Evolutionary conservation across 495 filamentous ascomycete genomes (phyloP), one percentile per base, ranked within the genome.

Genomic region (Lasiosphaeria hispida): DNA sequence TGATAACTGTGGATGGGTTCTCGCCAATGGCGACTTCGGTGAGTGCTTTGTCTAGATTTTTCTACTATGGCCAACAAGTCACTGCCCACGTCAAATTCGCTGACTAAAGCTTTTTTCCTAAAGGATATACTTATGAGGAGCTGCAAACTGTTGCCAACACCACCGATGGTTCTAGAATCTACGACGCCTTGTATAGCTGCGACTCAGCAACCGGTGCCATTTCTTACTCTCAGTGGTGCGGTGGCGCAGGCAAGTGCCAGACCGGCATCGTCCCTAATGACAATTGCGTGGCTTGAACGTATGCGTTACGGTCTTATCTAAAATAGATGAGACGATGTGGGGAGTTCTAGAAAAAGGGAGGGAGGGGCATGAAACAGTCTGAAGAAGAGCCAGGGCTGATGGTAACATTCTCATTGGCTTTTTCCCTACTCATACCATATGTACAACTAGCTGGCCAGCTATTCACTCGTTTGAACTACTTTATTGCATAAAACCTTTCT

Each of bases 1-100:
- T 14, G 57, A 59, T 40, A 48, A 53, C 39, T 59, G 57, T 41
- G 57, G 57, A 39, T 59, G 57, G 57, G 57, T 59, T 17, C 40
- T 59, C 0, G 57, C 57, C 57, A 53, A 34, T 39, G 18, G 38
- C 18, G 14, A 33, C 49, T 59, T 37, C 19, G 48, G 57, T 59
- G 39, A 5, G 15, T 18, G 10, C 11, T 34, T 17, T 15, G 2
- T 5, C 17, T 30, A 5, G 13, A 41, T 15, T 18, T 40, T 14
- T 10, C 38, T 15, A 35, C 17, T 3, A 54, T 17, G 8, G 4
- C n/a, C 10, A 9, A 45, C n/a, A 18, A 3, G 37, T 44, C 5
- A 39, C 17, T 30, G 33, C 17, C 8, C 9, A 39, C 9, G 23
- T 30, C 23, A 30, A 30, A 30, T 30, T 30, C 5, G 23, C 23